A percentile compares a stretch with the other conserved stretches of the same genome.
Conservation (phyloP, 345 rosid species). For the Citropsis articulata region DNA sequence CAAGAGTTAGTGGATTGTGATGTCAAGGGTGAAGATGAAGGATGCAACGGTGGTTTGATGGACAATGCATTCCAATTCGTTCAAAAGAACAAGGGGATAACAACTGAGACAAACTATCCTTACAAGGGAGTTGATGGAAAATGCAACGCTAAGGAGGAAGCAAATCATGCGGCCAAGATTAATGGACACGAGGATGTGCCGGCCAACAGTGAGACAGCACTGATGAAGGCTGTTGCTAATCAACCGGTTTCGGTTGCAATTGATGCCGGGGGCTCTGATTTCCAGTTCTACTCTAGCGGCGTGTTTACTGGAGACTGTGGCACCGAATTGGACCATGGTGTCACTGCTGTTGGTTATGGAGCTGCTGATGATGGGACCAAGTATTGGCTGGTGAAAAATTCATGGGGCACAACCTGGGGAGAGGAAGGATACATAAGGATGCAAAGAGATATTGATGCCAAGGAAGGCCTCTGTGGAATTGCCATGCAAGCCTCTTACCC, state of each 20-base stretch:
- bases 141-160: conserved; percentile 20
- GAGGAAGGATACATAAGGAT: conserved; percentile 5
- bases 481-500: conserved; percentile 8
- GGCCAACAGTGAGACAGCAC: not conserved
- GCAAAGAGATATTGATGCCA: not conserved
- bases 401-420: conserved; percentile 3
- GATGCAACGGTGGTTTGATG: conserved; percentile 38
- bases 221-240: not conserved
- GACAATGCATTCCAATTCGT: conserved; percentile 34
- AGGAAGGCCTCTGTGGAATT: not conserved
- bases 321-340: not conserved
- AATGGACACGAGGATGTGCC: conserved; percentile 22
- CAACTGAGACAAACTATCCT: conserved; percentile 26
- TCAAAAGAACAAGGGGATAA: conserved; percentile 21
- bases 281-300: not conserved
- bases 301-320: not conserved
- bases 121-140: conserved; percentile 26
- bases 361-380: not conserved
- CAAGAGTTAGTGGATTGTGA: conserved; percentile 50
- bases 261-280: not conserved
- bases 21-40: conserved; percentile 34
- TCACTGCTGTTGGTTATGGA: conserved; percentile 4
- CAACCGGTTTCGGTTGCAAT: not conserved
- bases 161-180: conserved; percentile 20
- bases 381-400: conserved; percentile 7